phyloP scores from a whole-genome alignment of 129 eudicot species.

The Oenanthe sinensis region DNA sequence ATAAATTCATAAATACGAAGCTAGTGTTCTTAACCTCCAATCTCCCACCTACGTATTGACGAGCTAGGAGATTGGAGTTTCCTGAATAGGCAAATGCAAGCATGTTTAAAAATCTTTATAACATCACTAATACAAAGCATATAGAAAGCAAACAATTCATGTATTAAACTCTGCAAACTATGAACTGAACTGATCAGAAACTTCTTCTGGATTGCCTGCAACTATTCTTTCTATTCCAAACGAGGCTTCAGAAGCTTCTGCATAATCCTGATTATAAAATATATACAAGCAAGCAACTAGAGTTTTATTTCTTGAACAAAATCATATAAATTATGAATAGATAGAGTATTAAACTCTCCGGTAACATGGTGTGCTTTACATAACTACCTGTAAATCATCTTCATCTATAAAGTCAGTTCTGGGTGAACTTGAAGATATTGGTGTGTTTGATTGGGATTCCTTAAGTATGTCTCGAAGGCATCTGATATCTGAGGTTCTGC shows the following conservation, averaged over 20 bases:
- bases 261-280: constrained; percentile 31
- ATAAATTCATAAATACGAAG: no score
- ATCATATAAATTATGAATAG: background rate
- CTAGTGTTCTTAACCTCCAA: no score
- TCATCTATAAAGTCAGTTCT: constrained; percentile 28
- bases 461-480: constrained; percentile 56
- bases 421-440: constrained; percentile 30
- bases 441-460: constrained; percentile 56
- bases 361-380: background rate
- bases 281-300: constrained; percentile 1
- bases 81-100: constrained; percentile 22
- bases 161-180: background rate
- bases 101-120: background rate
- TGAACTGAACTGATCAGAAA: constrained; percentile 17
- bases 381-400: constrained; percentile 37
- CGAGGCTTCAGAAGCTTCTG: constrained; percentile 27
- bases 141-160: background rate
- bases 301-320: background rate
- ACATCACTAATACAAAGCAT: background rate
- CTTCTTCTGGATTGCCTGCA: constrained; percentile 24
- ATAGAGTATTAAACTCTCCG: background rate
- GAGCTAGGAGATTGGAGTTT: constrained; percentile 10
- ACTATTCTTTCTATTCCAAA: constrained; percentile 16
- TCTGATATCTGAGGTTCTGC: constrained; percentile 28
- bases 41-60: constrained; percentile 5